Percentiles rank a stretch among this genome's conserved stretches.
Conservation (phyloP, 78 protist species). For the Corallochytrium limacisporum region DNA sequence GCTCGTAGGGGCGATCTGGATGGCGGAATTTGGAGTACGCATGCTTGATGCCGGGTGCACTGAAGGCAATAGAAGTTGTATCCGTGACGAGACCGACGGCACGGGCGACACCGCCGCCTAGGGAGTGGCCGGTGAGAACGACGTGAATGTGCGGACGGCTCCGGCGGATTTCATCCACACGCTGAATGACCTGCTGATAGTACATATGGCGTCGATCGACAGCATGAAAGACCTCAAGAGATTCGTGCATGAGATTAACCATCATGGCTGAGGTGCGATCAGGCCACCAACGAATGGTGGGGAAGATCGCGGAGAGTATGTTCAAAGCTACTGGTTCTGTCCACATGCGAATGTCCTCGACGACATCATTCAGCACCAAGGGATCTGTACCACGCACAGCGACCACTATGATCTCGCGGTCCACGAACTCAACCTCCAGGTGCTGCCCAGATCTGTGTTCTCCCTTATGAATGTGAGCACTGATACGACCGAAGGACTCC, state of each 20-base stretch:
- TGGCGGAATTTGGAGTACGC: no score
- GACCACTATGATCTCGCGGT: background rate
- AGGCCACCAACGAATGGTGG: background rate
- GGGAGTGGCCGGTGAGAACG: constrained; percentile 3
- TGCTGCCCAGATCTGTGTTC: background rate
- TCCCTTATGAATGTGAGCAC: no score
- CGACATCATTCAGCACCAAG: background rate
- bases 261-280: background rate
- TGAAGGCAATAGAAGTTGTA: no score
- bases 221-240: no score
- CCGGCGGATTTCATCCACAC: background rate
- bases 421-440: background rate
- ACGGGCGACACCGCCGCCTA: background rate
- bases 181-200: background rate
- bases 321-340: background rate
- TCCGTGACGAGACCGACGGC: no score
- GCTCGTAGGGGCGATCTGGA: no score
- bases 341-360: constrained; percentile 9
- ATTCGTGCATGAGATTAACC: background rate
- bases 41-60: no score
- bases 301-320: background rate
- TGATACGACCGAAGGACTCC: no score
- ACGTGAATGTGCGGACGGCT: background rate
- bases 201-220: no score
- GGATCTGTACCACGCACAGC: constrained; percentile 4